Conservation (phyloP, 2,329 filamentous ascomycete species). For the Didymellaceae sp. region DNA sequence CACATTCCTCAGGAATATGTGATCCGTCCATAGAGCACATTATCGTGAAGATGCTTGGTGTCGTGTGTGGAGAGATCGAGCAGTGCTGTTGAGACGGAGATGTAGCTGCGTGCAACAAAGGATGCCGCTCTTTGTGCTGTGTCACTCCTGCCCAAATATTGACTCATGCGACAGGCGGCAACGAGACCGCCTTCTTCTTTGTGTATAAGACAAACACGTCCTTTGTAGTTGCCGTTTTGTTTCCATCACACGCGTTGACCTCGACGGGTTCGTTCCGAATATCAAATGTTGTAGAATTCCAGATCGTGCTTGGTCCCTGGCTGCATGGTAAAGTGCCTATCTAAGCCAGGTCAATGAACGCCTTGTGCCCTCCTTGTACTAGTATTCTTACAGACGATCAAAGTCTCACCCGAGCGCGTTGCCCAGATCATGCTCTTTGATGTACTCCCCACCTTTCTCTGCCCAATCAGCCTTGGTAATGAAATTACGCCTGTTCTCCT, state of each 20-base stretch:
- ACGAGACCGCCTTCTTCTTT: not conserved
- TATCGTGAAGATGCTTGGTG: not conserved
- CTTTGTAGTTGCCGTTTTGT: not conserved
- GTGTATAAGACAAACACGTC: constrained; percentile 1
- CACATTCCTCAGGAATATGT: not conserved
- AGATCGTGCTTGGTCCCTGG: not conserved
- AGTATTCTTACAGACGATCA: not conserved
- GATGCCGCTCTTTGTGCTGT: constrained; percentile 3
- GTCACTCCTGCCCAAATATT: not conserved
- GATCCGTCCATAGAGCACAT: not conserved
- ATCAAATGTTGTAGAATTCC: not conserved
- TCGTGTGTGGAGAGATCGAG: not conserved
- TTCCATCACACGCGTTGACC: not conserved
- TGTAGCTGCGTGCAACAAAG: constrained; percentile 5
- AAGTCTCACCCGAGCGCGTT: constrained; percentile 41
- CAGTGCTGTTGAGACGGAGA: not conserved
- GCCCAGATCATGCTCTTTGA: constrained; percentile 70
- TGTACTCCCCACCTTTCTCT: constrained; percentile 92
- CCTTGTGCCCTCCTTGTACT: not conserved
- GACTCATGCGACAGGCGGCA: not conserved
- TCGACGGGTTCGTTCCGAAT: too few species aligned
- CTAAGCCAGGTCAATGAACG: not conserved
- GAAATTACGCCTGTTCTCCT: constrained; percentile 67
- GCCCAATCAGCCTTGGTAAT: constrained; percentile 82
- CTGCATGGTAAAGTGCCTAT: not conserved